Base-by-base conservation (phyloP, 208 protist species). In the Crithidia bombi region DNA sequence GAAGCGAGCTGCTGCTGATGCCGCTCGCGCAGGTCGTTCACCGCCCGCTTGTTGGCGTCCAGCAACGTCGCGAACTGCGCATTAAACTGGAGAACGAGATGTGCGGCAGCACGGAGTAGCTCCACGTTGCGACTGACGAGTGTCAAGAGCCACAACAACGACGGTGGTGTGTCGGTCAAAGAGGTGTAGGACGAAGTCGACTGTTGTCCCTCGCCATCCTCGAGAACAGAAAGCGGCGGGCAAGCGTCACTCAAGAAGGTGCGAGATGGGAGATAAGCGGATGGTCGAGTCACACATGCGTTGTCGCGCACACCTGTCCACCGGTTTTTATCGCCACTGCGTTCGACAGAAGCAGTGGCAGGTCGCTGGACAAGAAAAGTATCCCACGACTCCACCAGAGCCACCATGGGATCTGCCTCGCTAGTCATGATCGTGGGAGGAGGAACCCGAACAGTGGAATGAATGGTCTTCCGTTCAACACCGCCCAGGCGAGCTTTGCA, bases 141-240 rank as follows among this genome's bases (percentile, higher is more conserved):
- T 26, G 85, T 90, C 67, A 94, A 75, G 46, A 86, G 77, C 70
- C 87, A 94, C 26, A 93, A 75, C 35, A 75, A 73, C 51, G 62
- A 82, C 47, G 59, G 36, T 0, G 51, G 21, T 17, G 17, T 9
- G 36, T 46, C 32, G 5, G 36, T 43, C 14, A 43, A 14, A 12
- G 38, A 32, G 28, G 55, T 7, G 7, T 30, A 23, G n/a, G 39
- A 10, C 15, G 62, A 50, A 0, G 25, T 11, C 23, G 43, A 19
- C 9, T 26, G n/a, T 1, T n/a, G 5, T 9, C n/a, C 28, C 5
- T 19, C 28, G 41, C n/a, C 23, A 51, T 70, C 73, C 10, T 56
- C 63, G 23, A 63, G 23, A 14, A 36, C 6, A 23, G 33, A 54
- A 33, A 74, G 58, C 33, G 52, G 58, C 5, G 61, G 51, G 30